phyloP scores from a whole-genome alignment of 2,329 filamentous ascomycete species.

The Lithohypha guttulata region DNA sequence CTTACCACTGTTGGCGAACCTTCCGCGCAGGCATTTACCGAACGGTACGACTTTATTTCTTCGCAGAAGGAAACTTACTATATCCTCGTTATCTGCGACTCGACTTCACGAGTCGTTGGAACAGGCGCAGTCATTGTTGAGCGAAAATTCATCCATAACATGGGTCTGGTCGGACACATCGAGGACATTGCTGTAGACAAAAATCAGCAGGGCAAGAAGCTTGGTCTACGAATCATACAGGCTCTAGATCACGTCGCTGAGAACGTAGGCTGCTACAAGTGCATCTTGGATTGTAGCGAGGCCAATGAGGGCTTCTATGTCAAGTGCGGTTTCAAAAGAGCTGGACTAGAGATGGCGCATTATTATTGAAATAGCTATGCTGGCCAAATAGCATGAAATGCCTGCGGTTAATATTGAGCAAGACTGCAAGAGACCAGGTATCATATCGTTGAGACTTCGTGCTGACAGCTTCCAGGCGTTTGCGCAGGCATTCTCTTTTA shows the following conservation, averaged over 20 bases:
- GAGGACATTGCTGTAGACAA: conserved; percentile 94
- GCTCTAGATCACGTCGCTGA: conserved; percentile 81
- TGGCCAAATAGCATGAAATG: background rate
- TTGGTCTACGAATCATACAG: conserved; percentile 85
- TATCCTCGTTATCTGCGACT: conserved; percentile 74
- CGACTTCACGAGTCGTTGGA: conserved; percentile 61
- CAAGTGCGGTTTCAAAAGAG: conserved; percentile 90
- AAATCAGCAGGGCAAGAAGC: conserved; percentile 94
- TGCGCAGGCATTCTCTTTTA: too few species aligned
- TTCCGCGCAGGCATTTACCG: conserved; percentile 59
- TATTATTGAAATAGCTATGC: conserved; percentile 54
- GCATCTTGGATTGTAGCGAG: conserved; percentile 91
- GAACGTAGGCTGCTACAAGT: conserved; percentile 90
- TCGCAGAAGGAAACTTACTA: conserved; percentile 69
- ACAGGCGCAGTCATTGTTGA: conserved; percentile 86
- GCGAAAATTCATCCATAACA: conserved; percentile 55
- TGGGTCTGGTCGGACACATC: conserved; percentile 73
- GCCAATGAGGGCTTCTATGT: conserved; percentile 95
- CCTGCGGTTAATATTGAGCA: too few species aligned
- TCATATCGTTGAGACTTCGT: too few species aligned
- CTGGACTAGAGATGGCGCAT: conserved; percentile 92
- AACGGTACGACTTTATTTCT: conserved; percentile 73
- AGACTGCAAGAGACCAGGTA: too few species aligned
- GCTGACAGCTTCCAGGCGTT: too few species aligned
- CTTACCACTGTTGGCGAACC: conserved; percentile 90